Evolutionary conservation across 371 early-diverging fungal genomes (phyloP), one percentile per base, ranked within the genome.

Genomic region (Sanchytrium tribonematis): DNA sequence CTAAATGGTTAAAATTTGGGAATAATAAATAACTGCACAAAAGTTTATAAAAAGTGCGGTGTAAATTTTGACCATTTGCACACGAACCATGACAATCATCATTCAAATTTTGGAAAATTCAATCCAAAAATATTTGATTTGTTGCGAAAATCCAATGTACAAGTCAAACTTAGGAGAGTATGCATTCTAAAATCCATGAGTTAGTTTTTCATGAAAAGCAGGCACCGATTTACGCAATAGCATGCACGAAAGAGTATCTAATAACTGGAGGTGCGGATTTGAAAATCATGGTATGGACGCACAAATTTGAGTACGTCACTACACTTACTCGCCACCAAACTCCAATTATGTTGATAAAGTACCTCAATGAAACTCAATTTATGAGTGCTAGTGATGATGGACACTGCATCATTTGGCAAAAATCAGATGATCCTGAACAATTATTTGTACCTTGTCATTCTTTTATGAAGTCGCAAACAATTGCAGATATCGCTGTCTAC

Each of bases 381-480:
- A 48, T 48, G 12, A 48, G 48, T 22, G 48, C 48, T 12, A 48
- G 48, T 48, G 48, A 48, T 22, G 48, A 48, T 48, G 48, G 48
- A 48, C 48, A 48, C 48, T 48, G 48, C 48, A 48, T 48, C 5
- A 48, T 48, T 48, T 48, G 48, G 48, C 48, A 48, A 48, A 48
- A 48, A 48, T 12, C 12, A 12, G 48, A 12, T 5, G 48, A 48
- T 48, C 12, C 22, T 48, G 48, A 48, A 12, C 48, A 48, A 48
- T 5, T 22, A 5, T 48, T 48, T 48, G 48, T 48, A 5, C 48
- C 48, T 12, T 48, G 48, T 48, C 48, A 48, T 48, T 48, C 48
- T 48, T 48, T 12, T 22, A 48, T 48, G 48, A 48, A 48, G 22
- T 48, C 48, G 5, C 48, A 48, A 48, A 48, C 48, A 48, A 48